These are phyloP conservation scores for Gentiana dahurica DNA, from an alignment of 257 asterid genomes.

Conservation along the genomic window DNA sequence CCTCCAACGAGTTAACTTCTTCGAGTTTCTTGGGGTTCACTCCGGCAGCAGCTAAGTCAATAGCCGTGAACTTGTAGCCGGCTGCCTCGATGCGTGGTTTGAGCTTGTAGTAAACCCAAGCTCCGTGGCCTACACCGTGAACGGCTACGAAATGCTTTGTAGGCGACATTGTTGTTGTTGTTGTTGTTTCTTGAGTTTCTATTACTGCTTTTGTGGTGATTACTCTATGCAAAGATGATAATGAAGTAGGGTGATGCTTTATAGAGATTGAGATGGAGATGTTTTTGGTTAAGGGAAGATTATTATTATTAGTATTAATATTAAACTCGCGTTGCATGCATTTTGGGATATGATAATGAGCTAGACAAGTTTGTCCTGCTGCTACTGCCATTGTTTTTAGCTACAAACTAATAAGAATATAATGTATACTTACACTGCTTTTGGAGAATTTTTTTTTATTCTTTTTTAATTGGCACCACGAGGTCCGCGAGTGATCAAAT, in stretches of 20 bases:
- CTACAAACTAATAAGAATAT: too few relatives aligned
- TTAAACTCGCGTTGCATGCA: too few relatives aligned
- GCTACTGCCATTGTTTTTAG: too few relatives aligned
- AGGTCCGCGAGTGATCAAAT: conserved; percentile 3
- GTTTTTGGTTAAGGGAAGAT: too few relatives aligned
- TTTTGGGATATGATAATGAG: too few relatives aligned
- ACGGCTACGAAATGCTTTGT: conserved; percentile 45
- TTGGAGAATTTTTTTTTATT: too few relatives aligned
- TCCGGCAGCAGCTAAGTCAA: conserved; percentile 47
- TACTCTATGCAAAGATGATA: too few relatives aligned
- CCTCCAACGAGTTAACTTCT: conserved; percentile 4
- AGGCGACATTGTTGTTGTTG: conserved; percentile 12
- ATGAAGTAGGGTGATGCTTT: too few relatives aligned
- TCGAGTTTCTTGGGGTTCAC: conserved; percentile 9
- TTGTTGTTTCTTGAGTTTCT: neutral
- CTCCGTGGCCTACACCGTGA: conserved; percentile 63
- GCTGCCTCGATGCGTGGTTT: conserved; percentile 50
- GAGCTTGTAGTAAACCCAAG: conserved; percentile 62
- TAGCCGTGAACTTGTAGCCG: conserved; percentile 40
- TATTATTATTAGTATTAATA: too few relatives aligned
- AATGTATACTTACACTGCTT: too few relatives aligned
- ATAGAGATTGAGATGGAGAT: too few relatives aligned
- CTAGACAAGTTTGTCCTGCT: too few relatives aligned
- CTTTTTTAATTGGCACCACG: conserved; percentile 6
- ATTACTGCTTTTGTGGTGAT: neutral